Evolutionary conservation across 768 basidiomycete species (phyloP).

Genomic region (Dendrothele bispora): DNA sequence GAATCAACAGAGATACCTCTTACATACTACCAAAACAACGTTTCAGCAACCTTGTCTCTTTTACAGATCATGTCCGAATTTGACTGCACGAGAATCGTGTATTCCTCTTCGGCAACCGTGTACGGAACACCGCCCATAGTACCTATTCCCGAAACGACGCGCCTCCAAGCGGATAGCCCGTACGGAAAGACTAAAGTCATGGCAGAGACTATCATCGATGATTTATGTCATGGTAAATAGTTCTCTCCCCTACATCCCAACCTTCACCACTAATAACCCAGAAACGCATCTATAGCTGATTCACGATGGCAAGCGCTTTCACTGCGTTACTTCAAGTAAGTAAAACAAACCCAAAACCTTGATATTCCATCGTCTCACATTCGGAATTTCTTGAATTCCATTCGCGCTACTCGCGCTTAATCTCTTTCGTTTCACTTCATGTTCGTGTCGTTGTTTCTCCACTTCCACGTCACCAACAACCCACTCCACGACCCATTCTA

Average conservation of each 20-base stretch:
- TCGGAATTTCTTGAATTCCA: too few species aligned
- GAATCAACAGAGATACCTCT: slow-evolving; percentile 93
- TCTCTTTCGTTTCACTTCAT: slow-evolving; percentile 8
- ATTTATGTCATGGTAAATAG: slow-evolving; percentile 73
- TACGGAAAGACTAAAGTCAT: slow-evolving; percentile 98
- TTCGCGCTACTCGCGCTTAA: neutral
- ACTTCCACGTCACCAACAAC: too few species aligned
- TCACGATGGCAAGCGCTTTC: slow-evolving; percentile 81
- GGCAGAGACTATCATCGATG: slow-evolving; percentile 87
- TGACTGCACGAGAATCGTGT: slow-evolving; percentile 85
- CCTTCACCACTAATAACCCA: too few species aligned
- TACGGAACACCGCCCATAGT: slow-evolving; percentile 92
- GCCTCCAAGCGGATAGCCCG: slow-evolving; percentile 84
- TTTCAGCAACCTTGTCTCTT: slow-evolving; percentile 82
- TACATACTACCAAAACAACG: slow-evolving; percentile 94
- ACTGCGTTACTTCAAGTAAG: slow-evolving; percentile 95
- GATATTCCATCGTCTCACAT: too few species aligned
- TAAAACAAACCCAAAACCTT: too few species aligned
- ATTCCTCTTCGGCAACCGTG: slow-evolving; percentile 97
- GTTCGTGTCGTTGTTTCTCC: slow-evolving; percentile 2
- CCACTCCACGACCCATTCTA: too few species aligned
- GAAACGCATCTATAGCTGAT: too few species aligned
- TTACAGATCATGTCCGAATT: slow-evolving; percentile 85
- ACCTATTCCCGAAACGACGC: slow-evolving; percentile 92
- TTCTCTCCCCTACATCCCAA: slow-evolving; percentile 6